These are phyloP conservation scores for Komagataella ulmi DNA, from an alignment of 805 yeast genomes.

Conservation along the genomic window DNA sequence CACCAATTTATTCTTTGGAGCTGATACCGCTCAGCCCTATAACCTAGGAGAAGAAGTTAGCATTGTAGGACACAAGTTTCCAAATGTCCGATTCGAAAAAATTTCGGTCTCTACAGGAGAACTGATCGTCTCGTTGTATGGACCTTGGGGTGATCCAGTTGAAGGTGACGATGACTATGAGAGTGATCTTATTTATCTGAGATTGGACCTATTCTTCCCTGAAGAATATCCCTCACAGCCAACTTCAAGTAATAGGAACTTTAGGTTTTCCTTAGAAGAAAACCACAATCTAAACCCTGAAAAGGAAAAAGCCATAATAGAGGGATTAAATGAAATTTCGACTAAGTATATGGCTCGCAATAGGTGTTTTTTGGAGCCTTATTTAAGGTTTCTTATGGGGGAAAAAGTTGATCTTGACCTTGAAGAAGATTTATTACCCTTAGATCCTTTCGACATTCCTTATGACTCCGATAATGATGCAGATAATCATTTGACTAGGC, in stretches of 20 bases:
- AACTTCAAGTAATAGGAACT: slow-evolving; percentile 15
- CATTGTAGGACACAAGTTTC: slow-evolving; percentile 76
- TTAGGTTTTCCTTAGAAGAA: slow-evolving; percentile 61
- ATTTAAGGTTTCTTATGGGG: slow-evolving; percentile 68
- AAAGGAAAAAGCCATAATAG: slow-evolving; percentile 35
- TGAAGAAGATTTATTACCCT: slow-evolving; percentile 12
- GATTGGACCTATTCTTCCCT: slow-evolving; percentile 65
- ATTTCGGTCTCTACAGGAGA: slow-evolving; percentile 83
- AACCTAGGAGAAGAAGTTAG: slow-evolving; percentile 90
- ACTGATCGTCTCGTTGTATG: slow-evolving; percentile 63
- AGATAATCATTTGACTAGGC: slow-evolving; percentile 7
- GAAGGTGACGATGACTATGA: slow-evolving; percentile 10
- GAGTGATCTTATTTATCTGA: slow-evolving; percentile 42
- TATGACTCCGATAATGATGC: slow-evolving; percentile 15
- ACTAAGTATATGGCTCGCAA: slow-evolving; percentile 39
- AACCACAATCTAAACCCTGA: slow-evolving; percentile 50
- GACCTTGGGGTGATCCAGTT: slow-evolving; percentile 41
- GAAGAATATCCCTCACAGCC: slow-evolving; percentile 49
- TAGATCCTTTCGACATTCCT: slow-evolving; percentile 17
- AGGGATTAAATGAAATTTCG: slow-evolving; percentile 41
- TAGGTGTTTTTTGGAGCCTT: slow-evolving; percentile 67
- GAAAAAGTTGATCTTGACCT: slow-evolving; percentile 45
- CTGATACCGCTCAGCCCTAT: slow-evolving; percentile 24
- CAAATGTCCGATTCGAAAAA: slow-evolving; percentile 73
- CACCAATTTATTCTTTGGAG: slow-evolving; percentile 21